Percentiles rank a stretch among this genome's conserved stretches.
phyloP scores from a whole-genome alignment of 148 eudicot species.

The Mesembryanthemum crystallinum region DNA sequence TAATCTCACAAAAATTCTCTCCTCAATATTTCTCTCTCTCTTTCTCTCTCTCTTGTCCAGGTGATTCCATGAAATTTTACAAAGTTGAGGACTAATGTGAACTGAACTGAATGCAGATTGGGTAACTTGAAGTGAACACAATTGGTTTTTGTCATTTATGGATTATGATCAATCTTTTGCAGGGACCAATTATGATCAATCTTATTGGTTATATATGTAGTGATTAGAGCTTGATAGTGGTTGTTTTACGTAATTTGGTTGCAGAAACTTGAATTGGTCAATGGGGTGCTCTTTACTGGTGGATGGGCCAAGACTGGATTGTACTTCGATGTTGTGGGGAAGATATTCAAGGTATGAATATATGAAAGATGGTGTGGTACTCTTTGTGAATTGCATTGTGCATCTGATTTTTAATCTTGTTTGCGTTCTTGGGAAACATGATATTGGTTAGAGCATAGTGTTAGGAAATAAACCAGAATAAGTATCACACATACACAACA shows the following conservation, averaged over 20 bases:
- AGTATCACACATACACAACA: too few species aligned
- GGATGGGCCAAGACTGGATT: conserved; percentile 85
- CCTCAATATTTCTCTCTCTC: too few species aligned
- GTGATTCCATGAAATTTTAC: too few species aligned
- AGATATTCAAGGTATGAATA: conserved; percentile 66
- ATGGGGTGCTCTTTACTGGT: conserved; percentile 96
- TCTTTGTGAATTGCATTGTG: background rate
- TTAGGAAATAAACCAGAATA: too few species aligned
- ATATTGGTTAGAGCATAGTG: too few species aligned
- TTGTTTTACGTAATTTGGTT: conserved; percentile 6
- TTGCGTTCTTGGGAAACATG: too few species aligned
- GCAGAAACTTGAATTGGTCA: conserved; percentile 84
- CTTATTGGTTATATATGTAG: background rate
- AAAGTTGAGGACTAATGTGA: too few species aligned
- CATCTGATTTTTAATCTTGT: background rate
- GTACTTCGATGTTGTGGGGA: conserved; percentile 63
- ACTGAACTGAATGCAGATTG: too few species aligned
- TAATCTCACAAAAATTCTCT: too few species aligned
- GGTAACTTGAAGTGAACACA: too few species aligned
- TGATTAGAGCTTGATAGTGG: background rate
- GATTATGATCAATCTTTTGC: background rate
- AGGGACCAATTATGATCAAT: background rate
- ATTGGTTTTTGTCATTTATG: too few species aligned
- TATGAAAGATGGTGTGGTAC: conserved; percentile 1
- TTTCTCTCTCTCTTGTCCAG: too few species aligned